Evolutionary conservation across 306 rosid genomes (phyloP), one percentile per base, ranked within the genome.

Genomic region (Quercus bicolor): DNA sequence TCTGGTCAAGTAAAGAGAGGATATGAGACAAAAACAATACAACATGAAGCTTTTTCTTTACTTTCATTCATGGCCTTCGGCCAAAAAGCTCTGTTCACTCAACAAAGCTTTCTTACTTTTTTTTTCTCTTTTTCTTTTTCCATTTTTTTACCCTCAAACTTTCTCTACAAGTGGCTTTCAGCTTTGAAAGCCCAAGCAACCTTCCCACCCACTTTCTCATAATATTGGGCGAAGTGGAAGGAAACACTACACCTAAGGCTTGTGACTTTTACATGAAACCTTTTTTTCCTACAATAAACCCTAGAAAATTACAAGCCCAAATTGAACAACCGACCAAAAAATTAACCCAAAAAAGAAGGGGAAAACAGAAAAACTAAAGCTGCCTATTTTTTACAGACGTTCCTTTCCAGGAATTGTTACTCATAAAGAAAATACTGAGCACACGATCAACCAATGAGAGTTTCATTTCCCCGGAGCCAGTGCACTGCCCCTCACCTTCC

Each of bases 401-500:
- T 78, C 89, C 91, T 84, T 84, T 87, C 29, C 84, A 79, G 77
- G 91, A 86, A 83, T 84, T 80, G 81, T 82, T 92, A 79, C 88
- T 90, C 73, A 88, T 77, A 70, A 85, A 92, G 76, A 90, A 86
- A 72, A 83, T 79, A 72, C 57, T 79, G 6, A 81, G 87, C 26
- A 94, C 51, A 52, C 91, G 90, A 82, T 75, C 83, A 79, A 86
- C 70, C 97, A 96, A 92, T 1, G 97, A 89, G 56, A 83, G 66
- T 73, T 87, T 92, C 85, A 86, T 84, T 83, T 89, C 93, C 34
- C 93, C 86, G 34, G 94, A 91, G 45, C 98, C 98, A 0, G 98
- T 94, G 86, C 98, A 94, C 64, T 92, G 98, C 72, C 89, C 92
- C 77, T 91, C 89, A 31, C 88, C 92, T 74, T 88, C 98, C 53